Conservation (phyloP, 176 grass and related monocot genomes). For the Rhynchospora breviuscula region DNA sequence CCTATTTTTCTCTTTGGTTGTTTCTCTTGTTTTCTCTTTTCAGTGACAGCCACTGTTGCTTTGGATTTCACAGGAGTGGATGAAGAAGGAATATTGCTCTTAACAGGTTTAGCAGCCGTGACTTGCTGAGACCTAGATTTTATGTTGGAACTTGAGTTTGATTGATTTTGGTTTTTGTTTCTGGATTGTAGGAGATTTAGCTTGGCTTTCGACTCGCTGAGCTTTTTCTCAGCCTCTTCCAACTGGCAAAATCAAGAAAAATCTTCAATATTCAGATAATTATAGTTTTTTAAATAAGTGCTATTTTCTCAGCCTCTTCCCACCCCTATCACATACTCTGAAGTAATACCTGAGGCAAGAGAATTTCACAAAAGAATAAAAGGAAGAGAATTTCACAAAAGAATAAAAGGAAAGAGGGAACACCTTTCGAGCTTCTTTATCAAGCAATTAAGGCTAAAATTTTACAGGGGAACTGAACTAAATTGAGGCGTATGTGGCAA, state of each 20-base stretch:
- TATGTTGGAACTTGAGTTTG: background rate
- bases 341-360: background rate
- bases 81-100: constrained; percentile 14
- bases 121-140: constrained; percentile 10
- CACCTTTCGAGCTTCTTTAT: background rate
- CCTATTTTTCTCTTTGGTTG: constrained; percentile 54
- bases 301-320: too few relatives aligned
- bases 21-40: constrained; percentile 42
- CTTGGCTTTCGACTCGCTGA: constrained; percentile 42
- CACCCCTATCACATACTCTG: background rate
- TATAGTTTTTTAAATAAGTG: background rate
- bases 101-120: background rate
- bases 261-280: constrained; percentile 5
- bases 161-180: constrained; percentile 12
- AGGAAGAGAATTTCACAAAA: background rate
- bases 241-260: constrained; percentile 35
- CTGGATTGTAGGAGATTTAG: constrained; percentile 24
- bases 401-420: background rate
- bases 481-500: background rate
- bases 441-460: background rate
- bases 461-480: background rate
- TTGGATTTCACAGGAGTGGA: constrained; percentile 20
- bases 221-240: constrained; percentile 46
- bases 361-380: background rate
- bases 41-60: background rate